Evolutionary conservation across 257 asterid species (phyloP).

Genomic region (Nicotiana paniculata): DNA sequence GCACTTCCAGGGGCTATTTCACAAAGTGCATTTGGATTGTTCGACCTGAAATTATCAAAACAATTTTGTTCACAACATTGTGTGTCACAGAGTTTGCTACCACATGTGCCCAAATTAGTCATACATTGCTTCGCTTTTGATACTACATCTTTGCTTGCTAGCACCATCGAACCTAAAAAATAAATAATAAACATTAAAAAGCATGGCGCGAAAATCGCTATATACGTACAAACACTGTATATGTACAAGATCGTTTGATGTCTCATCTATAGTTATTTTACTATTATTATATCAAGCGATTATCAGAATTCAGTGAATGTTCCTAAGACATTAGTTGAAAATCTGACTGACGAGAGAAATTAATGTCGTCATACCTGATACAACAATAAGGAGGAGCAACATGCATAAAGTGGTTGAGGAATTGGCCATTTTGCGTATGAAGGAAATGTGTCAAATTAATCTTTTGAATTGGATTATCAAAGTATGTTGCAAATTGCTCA

Average conservation of each 20-base stretch:
- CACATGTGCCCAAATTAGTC: neutral
- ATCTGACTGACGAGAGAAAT: neutral
- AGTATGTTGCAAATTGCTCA: neutral
- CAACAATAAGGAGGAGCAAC: neutral
- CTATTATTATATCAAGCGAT: neutral
- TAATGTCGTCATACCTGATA: neutral
- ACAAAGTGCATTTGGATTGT: neutral
- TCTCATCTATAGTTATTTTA: neutral
- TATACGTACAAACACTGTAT: too few species aligned
- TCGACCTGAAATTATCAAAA: neutral
- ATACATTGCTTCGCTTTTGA: neutral
- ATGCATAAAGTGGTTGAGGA: neutral
- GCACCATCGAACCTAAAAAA: neutral
- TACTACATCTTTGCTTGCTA: neutral
- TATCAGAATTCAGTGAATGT: too few species aligned
- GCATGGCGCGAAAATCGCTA: neutral
- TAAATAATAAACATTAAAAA: neutral
- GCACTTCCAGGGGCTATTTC: neutral
- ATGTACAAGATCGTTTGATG: too few species aligned
- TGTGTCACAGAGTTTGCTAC: neutral
- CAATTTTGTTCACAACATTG: neutral
- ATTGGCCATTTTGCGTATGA: neutral
- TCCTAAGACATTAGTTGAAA: too few species aligned
- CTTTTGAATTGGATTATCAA: neutral
- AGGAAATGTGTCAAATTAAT: neutral